Evolutionary conservation across 768 basidiomycete species (phyloP).

Genomic region (Tephrocybe sp.): DNA sequence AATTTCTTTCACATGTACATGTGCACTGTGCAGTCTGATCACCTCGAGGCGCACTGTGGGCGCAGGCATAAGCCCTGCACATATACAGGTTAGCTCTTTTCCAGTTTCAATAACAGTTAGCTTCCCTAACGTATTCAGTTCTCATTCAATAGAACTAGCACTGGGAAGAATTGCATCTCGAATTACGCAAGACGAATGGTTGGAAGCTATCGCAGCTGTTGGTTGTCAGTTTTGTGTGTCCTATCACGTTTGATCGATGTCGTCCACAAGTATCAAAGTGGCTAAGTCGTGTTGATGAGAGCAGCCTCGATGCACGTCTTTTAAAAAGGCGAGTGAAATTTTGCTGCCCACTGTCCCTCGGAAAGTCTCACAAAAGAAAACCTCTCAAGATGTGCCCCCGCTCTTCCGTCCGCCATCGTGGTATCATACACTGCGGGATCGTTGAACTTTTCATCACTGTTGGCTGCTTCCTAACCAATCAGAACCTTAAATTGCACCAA

Average conservation of each 20-base stretch:
- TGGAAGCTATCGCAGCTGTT: background rate
- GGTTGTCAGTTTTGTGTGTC: background rate
- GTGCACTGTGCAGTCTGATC: too few species aligned
- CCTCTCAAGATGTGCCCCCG: background rate
- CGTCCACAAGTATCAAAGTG: background rate
- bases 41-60: slow-evolving; percentile 2
- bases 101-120: background rate
- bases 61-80: background rate
- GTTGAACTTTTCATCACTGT: too few species aligned
- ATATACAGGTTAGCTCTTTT: background rate
- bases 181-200: background rate
- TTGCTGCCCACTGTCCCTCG: background rate
- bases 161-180: background rate
- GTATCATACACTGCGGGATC: too few species aligned
- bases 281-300: slow-evolving; percentile 7
- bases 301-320: background rate
- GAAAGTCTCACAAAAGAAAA: background rate
- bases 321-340: background rate
- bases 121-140: background rate
- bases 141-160: background rate
- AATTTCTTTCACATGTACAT: too few species aligned
- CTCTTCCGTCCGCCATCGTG: background rate
- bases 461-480: too few species aligned
- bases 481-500: background rate
- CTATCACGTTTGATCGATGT: background rate